Conservation (phyloP, 2,329 filamentous ascomycete species). For the Fusarium brevicatenulatum region DNA sequence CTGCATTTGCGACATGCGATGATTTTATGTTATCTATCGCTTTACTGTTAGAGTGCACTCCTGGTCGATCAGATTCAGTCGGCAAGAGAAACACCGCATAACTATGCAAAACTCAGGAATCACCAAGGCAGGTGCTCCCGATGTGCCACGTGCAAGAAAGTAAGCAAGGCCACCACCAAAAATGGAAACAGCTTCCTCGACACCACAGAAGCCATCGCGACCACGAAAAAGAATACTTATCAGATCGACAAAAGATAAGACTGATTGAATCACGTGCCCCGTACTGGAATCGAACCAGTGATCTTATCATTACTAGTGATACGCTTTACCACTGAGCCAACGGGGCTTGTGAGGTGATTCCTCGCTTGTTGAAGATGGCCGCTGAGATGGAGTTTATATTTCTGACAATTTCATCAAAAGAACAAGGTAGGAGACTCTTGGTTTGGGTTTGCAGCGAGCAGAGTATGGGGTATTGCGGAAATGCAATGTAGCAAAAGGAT, state of each 20-base stretch:
- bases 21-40: accelerated
- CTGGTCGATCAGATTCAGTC: background rate
- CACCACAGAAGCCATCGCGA: background rate
- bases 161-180: background rate
- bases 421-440: background rate
- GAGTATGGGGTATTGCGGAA: background rate
- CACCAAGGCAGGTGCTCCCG: background rate
- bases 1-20: accelerated
- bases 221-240: accelerated
- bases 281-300: conserved; percentile 41
- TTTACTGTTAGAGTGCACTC: background rate
- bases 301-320: conserved; percentile 43
- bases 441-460: background rate
- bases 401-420: accelerated
- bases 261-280: conserved; percentile 5
- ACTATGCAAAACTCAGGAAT: background rate
- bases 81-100: accelerated
- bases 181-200: background rate
- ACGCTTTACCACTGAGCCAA: conserved; percentile 43
- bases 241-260: background rate
- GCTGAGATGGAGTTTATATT: background rate
- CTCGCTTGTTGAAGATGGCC: background rate
- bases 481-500: background rate
- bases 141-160: background rate
- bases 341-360: conserved; percentile 34